Percentiles rank a stretch among this genome's conserved stretches.
Conservation (phyloP, 345 rosid genomes). For the Eucalyptus sp. region DNA sequence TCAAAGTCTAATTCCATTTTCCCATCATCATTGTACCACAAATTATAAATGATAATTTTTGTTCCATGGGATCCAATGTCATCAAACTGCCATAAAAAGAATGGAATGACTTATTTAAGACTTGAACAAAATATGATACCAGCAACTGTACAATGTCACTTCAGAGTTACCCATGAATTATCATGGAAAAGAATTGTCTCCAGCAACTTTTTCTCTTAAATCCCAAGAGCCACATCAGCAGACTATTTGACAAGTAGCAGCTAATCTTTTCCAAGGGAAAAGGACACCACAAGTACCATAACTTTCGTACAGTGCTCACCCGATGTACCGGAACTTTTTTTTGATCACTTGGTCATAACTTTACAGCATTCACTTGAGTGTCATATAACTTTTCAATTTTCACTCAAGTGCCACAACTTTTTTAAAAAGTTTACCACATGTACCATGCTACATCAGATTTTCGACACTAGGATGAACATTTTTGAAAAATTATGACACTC, state of each 20-base stretch:
- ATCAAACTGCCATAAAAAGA: slow-evolving; percentile 51
- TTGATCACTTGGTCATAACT: neutral
- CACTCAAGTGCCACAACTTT: neutral
- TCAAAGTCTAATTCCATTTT: slow-evolving; percentile 73
- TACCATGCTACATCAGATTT: neutral
- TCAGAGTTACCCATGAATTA: neutral
- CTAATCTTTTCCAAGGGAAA: neutral
- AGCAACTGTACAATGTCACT: neutral
- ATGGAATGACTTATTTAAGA: neutral
- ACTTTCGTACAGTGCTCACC: neutral
- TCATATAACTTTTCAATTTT: neutral
- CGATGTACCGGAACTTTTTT: neutral
- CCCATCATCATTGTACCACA: slow-evolving; percentile 67
- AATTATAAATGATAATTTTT: slow-evolving; percentile 72
- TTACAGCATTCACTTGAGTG: neutral
- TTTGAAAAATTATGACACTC: neutral
- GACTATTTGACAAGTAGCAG: neutral
- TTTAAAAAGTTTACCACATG: neutral
- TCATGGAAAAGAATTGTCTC: neutral
- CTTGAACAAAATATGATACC: neutral
- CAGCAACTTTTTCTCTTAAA: neutral
- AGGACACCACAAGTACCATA: neutral
- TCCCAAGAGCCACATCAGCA: neutral
- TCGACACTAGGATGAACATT: neutral
- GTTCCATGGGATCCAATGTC: slow-evolving; percentile 80